phyloP scores from a whole-genome alignment of 2,329 filamentous ascomycete genomes.

The Nakataea oryzae region DNA sequence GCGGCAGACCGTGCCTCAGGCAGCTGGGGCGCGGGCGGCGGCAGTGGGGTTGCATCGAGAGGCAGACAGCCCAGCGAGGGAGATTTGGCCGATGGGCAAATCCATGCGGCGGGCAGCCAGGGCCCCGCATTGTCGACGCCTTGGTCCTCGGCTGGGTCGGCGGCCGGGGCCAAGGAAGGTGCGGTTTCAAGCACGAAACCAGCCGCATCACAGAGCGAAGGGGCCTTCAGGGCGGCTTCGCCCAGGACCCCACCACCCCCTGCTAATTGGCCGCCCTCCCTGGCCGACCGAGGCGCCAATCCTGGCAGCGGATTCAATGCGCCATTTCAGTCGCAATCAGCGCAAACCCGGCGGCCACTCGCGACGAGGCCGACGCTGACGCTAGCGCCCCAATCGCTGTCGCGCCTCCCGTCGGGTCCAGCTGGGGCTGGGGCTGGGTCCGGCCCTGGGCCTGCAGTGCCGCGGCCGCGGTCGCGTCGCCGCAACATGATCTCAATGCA shows the following conservation, averaged over 20 bases:
- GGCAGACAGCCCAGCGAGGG: neutral
- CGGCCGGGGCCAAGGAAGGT: constrained; percentile 23
- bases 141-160: constrained; percentile 20
- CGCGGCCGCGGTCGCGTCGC: constrained; percentile 25
- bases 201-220: constrained; percentile 14
- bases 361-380: neutral
- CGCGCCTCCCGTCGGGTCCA: constrained; percentile 2
- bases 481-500: constrained; percentile 39
- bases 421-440: neutral
- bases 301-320: constrained; percentile 25
- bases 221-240: constrained; percentile 10
- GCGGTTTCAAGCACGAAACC: constrained; percentile 36
- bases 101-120: constrained; percentile 13
- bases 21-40: too few species aligned
- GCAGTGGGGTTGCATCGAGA: neutral
- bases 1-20: neutral
- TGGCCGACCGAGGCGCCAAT: constrained; percentile 16
- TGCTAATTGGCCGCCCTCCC: neutral
- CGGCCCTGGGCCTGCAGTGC: constrained; percentile 4
- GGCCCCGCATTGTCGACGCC: constrained; percentile 24
- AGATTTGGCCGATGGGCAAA: constrained; percentile 8
- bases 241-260: constrained; percentile 17
- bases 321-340: constrained; percentile 13
- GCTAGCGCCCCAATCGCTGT: constrained; percentile 1
- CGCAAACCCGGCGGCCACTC: neutral